Base-by-base conservation (phyloP, 129 eudicot genomes). In the Centrapalus pauciflorus region DNA sequence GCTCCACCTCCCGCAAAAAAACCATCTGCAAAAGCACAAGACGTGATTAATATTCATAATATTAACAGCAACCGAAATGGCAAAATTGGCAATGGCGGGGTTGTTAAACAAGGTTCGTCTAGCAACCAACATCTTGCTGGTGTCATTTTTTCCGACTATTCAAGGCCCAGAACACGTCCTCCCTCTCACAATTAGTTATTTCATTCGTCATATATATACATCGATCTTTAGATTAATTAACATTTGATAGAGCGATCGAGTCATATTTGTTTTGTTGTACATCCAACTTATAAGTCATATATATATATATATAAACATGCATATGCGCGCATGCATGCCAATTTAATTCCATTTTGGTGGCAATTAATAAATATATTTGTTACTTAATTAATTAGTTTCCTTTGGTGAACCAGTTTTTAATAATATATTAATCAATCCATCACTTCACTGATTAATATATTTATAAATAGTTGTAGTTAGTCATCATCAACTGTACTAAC, bases 131-230 rank as follows among this genome's bases (percentile, higher is more conserved):
- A 76, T 26, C 72, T 70, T 61, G 63, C 58, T 67, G 79, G 79
- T 62, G 86, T 54, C 43, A 49, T 81, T 72, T 81, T 55, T 78
- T 78, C 90, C 11, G 86, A 84, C 71, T 84, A 81, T 69, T 77
- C 86, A n/a, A 77, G 76, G 58, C 86, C 90, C 14, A 71, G 75
- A 55, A 81, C 75, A 20, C 79, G 84, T 16, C 77, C 90, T 55
- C 84, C 90, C 30, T 81, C 86, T 57, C 90, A 84, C 45, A 78
- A 78, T 54, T 76, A 67, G 76, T 24, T 67, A 62, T 26, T 33
- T 25, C n/a, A n/a, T n/a, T n/a, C n/a, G n/a, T n/a, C n/a, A n/a
- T n/a, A n/a, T n/a, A n/a, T n/a, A n/a, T n/a, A n/a, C 43, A 35
- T 48, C 24, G 21, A 0, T 43, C 24, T 48, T 14, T 10, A 48